Evolutionary conservation across 2,329 filamentous ascomycete genomes (phyloP).

Genomic region (Colletotrichum agaves): DNA sequence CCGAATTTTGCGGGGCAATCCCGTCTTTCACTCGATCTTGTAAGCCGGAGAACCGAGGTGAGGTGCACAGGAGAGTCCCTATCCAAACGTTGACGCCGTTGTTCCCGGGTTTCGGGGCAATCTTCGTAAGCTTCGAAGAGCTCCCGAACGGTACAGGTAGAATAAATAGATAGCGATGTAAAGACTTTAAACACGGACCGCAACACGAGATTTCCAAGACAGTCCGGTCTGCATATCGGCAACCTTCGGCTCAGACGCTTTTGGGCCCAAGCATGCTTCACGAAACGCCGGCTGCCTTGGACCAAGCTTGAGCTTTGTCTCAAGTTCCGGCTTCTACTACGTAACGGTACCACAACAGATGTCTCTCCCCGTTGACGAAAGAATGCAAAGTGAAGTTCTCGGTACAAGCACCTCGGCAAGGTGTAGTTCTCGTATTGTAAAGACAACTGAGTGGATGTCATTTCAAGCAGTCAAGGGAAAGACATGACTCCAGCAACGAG

Average conservation of each 20-base stretch:
- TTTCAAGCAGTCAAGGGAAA: accelerated
- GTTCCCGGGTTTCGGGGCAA: neutral
- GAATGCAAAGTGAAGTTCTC: neutral
- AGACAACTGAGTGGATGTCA: neutral
- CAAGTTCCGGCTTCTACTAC: neutral
- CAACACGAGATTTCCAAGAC: no score
- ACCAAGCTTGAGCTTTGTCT: neutral
- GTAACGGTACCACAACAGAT: no score
- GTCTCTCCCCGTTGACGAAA: neutral
- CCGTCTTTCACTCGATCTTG: neutral
- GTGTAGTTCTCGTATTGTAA: no score
- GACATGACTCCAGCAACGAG: neutral
- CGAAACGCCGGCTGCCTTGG: neutral
- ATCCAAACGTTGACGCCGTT: neutral
- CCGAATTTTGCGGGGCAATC: neutral
- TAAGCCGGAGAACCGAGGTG: neutral
- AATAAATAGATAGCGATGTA: neutral
- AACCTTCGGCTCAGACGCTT: slow-evolving; percentile 5
- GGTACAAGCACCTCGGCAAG: no score
- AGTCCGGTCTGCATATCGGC: neutral
- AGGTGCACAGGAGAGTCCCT: neutral
- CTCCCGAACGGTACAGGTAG: neutral
- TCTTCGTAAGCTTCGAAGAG: neutral
- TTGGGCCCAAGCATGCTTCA: neutral
- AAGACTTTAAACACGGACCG: neutral